Base-by-base conservation (phyloP, 164 flowering plant species). In the Liriodendron chinense region DNA sequence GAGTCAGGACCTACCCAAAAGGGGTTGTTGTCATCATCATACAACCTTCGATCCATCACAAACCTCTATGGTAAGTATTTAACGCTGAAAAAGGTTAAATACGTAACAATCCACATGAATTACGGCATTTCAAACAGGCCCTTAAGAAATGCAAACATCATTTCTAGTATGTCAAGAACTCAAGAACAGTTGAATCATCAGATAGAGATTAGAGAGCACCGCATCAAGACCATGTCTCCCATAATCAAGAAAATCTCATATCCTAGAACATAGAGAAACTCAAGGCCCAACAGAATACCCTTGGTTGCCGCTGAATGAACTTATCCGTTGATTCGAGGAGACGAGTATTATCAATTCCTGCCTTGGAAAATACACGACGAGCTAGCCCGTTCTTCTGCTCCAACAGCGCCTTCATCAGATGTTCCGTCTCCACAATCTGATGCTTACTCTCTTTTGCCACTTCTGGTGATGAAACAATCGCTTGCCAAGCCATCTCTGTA, bases 341-440 rank as follows among this genome's bases (percentile, higher is more conserved):
- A 5, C 93, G 89, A 23, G 92, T 91, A 72, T 96, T 94, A 72
- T 96, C 99, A 24, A 96, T 87, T 24, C 94, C 97, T 24, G 80
- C 90, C 83, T 94, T 94, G 48, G 96, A 85, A 69, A 96, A 96
- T n/a, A 96, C 90, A 10, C 98, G 85, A 9, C 99, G 94, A 74
- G 99, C 99, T 71, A 96, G 92, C 9, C 99, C 99, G 80, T 92
- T 91, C 84, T 94, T 96, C 85, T 96, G 99, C 88, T 96, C 99
- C 83, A 96, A 78, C 64, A 96, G 82, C 9, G 99, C 86, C 74
- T 89, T 92, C 98, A 96, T 87, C 79, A 96, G 81, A 84, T 94
- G 99, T 80, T 96, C 99, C 0, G 99, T 96, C 91, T 96, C 98
- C 76, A 96, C 97, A 69, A 96, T 94, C 80, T 96, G 99, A 80